Evolutionary conservation across 345 rosid genomes (phyloP).

Genomic region (Corchorus olitorius): DNA sequence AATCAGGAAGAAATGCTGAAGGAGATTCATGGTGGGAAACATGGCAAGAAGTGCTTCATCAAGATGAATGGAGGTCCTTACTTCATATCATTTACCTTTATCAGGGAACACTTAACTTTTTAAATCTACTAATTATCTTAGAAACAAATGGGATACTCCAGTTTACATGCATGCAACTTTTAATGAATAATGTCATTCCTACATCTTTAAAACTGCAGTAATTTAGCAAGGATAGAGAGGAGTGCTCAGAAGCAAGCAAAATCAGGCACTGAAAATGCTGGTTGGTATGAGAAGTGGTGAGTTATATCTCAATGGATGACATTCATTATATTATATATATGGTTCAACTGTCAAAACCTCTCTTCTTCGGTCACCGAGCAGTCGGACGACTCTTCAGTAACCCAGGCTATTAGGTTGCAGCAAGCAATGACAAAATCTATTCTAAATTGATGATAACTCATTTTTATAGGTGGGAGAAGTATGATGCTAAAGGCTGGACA

Average conservation of each 20-base stretch:
- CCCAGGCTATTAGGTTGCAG: too few species aligned
- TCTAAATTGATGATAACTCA: background rate
- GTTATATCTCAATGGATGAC: slow-evolving; percentile 27
- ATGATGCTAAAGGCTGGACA: slow-evolving; percentile 98
- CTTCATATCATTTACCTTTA: slow-evolving; percentile 3
- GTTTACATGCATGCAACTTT: slow-evolving; percentile 11
- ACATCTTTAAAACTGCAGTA: slow-evolving; percentile 53
- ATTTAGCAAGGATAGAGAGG: slow-evolving; percentile 94
- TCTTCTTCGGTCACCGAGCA: too few species aligned
- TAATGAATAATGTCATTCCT: background rate
- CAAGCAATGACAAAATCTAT: background rate
- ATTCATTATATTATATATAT: slow-evolving; percentile 1
- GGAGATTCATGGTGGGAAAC: slow-evolving; percentile 99
- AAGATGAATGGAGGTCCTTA: slow-evolving; percentile 97
- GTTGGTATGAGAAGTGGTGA: slow-evolving; percentile 99
- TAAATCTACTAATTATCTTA: background rate
- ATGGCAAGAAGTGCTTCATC: slow-evolving; percentile 97
- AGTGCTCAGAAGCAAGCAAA: slow-evolving; percentile 99
- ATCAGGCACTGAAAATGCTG: slow-evolving; percentile 92
- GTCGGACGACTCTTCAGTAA: too few species aligned
- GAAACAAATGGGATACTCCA: background rate
- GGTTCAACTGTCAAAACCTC: too few species aligned
- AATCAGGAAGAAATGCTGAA: slow-evolving; percentile 92
- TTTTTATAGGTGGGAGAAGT: slow-evolving; percentile 94
- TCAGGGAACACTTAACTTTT: slow-evolving; percentile 5